phyloP scores from a whole-genome alignment of 345 rosid species.

The Syzygium aqueum region DNA sequence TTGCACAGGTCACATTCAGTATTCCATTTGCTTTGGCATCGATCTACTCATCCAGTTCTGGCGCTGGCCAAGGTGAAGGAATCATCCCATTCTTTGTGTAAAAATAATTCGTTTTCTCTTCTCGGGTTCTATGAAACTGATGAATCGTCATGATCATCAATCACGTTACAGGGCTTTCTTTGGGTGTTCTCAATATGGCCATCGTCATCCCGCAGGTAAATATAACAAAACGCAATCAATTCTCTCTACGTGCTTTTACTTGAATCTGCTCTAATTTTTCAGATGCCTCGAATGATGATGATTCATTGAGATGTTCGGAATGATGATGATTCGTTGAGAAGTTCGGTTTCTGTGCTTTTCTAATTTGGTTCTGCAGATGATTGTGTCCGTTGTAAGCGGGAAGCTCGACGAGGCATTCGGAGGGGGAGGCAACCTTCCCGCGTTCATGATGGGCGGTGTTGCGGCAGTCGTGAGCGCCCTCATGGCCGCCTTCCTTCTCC shows the following conservation, averaged over 20 bases:
- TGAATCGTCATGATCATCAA: background rate
- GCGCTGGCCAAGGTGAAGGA: slow-evolving; percentile 78
- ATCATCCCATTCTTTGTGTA: background rate
- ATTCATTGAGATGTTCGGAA: background rate
- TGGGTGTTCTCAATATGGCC: slow-evolving; percentile 72
- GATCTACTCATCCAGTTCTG: slow-evolving; percentile 41
- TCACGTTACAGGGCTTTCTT: slow-evolving; percentile 52
- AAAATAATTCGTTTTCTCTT: background rate
- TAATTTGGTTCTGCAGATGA: slow-evolving; percentile 29
- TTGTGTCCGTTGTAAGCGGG: slow-evolving; percentile 61
- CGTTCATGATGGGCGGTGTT: slow-evolving; percentile 56
- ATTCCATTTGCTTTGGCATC: slow-evolving; percentile 93
- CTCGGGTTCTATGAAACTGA: background rate
- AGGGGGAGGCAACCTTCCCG: slow-evolving; percentile 88
- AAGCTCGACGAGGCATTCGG: slow-evolving; percentile 66
- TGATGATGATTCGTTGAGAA: background rate
- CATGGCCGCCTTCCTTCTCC: slow-evolving; percentile 51
- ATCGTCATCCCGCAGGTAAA: slow-evolving; percentile 78
- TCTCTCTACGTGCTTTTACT: background rate
- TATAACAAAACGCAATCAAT: background rate
- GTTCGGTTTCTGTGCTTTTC: background rate
- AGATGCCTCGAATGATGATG: background rate
- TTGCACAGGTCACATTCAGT: slow-evolving; percentile 62
- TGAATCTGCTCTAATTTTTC: background rate
- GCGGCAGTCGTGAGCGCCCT: slow-evolving; percentile 55